phyloP scores from a whole-genome alignment of 75 land plant species.

The Selaginella moellendorffii region DNA sequence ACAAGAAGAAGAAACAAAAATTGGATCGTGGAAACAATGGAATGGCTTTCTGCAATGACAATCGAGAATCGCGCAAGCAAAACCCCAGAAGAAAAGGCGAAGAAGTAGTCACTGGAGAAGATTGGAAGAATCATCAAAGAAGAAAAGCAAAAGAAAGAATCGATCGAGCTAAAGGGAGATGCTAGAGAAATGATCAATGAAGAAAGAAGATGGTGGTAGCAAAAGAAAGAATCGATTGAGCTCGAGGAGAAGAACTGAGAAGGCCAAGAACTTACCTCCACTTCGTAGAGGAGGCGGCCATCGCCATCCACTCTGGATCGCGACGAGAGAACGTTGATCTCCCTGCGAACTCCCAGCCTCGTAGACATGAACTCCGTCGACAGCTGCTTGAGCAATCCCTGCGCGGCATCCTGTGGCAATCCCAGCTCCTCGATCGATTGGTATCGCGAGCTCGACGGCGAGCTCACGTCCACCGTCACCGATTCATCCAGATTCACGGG shows the following conservation, averaged over 20 bases:
- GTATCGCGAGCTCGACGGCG: slow-evolving; percentile 77
- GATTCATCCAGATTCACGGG: slow-evolving; percentile 86
- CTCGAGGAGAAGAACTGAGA: too few species aligned
- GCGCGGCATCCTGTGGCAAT: slow-evolving; percentile 53
- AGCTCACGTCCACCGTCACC: slow-evolving; percentile 64
- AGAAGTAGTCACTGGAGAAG: too few species aligned
- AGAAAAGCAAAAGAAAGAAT: too few species aligned
- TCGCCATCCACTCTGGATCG: slow-evolving; percentile 65
- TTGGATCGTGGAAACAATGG: not conserved
- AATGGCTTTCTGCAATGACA: not conserved
- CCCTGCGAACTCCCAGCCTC: slow-evolving; percentile 77
- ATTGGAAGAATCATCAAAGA: too few species aligned
- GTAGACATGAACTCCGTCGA: slow-evolving; percentile 94
- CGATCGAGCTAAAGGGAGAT: too few species aligned
- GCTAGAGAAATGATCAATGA: too few species aligned
- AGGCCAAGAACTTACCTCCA: slow-evolving; percentile 55
- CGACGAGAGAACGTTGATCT: slow-evolving; percentile 55
- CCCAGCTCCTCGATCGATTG: slow-evolving; percentile 71
- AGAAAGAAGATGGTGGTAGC: too few species aligned
- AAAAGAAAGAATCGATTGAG: too few species aligned
- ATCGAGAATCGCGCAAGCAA: not conserved
- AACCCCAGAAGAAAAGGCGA: slow-evolving; percentile 1
- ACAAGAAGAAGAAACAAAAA: not conserved
- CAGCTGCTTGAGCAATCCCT: slow-evolving; percentile 69
- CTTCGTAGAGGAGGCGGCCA: slow-evolving; percentile 64